phyloP scores from a whole-genome alignment of 768 basidiomycete species.

The Saitozyma podzolica region DNA sequence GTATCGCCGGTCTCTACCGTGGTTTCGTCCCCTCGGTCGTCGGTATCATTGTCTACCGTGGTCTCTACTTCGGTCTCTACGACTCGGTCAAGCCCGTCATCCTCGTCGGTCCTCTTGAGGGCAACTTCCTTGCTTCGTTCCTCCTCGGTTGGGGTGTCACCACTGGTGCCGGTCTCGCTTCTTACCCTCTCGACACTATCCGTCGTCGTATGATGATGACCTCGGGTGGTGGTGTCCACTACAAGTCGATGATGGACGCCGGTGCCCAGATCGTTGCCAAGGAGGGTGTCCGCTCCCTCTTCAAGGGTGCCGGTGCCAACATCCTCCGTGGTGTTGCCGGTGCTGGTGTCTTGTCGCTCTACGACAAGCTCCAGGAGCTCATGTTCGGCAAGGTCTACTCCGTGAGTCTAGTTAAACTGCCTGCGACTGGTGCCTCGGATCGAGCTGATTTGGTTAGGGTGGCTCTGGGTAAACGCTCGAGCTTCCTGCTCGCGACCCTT shows the following conservation, averaged over 20 bases:
- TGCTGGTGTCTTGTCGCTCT: conserved; percentile 97
- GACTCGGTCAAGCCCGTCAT: conserved; percentile 74
- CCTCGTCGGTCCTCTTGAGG: conserved; percentile 90
- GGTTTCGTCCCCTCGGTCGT: conserved; percentile 99
- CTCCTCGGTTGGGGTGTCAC: conserved; percentile 98
- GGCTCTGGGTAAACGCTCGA: conserved; percentile 46
- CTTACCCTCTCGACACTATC: conserved; percentile 60
- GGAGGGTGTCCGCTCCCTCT: conserved; percentile 86
- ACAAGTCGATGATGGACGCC: conserved; percentile 99
- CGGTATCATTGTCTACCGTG: conserved; percentile 99
- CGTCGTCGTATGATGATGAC: conserved; percentile 99
- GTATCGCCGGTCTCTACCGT: conserved; percentile 98
- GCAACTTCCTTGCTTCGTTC: conserved; percentile 97
- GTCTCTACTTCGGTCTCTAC: conserved; percentile 94
- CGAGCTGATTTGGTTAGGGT: conserved; percentile 25
- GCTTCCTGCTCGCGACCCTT: conserved; percentile 5
- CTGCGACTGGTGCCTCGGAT: not conserved
- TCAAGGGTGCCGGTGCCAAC: conserved; percentile 97
- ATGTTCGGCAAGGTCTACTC: conserved; percentile 99
- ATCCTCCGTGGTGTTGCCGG: conserved; percentile 99
- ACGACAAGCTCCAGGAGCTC: conserved; percentile 93
- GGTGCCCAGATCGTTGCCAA: conserved; percentile 89
- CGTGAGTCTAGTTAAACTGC: conserved; percentile 61
- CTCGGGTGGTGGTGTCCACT: conserved; percentile 89
- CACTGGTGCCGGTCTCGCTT: conserved; percentile 98